Percentiles rank a stretch among this genome's conserved stretches.
Evolutionary conservation across 371 early-diverging fungal genomes (phyloP).

Genomic region (Mortierella sp.): DNA sequence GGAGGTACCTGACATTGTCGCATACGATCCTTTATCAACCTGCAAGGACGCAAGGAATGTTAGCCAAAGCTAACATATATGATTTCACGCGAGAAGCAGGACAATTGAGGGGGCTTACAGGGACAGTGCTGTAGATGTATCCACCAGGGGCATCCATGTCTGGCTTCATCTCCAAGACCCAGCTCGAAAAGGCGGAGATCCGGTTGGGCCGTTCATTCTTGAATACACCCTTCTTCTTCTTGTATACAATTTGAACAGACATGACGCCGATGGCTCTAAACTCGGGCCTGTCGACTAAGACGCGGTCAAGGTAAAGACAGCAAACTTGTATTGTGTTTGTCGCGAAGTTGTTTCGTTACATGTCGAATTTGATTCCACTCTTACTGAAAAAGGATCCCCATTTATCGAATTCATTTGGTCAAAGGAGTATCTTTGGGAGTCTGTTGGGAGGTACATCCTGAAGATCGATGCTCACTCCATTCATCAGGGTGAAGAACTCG

Average conservation of each 20-base stretch:
- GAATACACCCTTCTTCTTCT: slow-evolving; percentile 39
- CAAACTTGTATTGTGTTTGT: no score
- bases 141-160: slow-evolving; percentile 80
- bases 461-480: slow-evolving; percentile 43
- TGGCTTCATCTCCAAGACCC: slow-evolving; percentile 80
- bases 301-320: no score
- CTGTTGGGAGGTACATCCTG: slow-evolving; percentile 20
- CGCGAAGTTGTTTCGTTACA: no score
- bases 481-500: slow-evolving; percentile 41
- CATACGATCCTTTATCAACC: slow-evolving; percentile 63
- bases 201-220: slow-evolving; percentile 57
- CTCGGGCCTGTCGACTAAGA: no score
- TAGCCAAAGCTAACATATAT: neutral
- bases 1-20: slow-evolving; percentile 69
- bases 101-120: slow-evolving; percentile 25
- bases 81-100: no score
- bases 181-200: slow-evolving; percentile 67
- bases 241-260: slow-evolving; percentile 22
- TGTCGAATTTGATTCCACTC: no score
- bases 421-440: slow-evolving; percentile 16
- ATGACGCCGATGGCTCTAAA: slow-evolving; percentile 16
- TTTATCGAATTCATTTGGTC: slow-evolving; percentile 27
- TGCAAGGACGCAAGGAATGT: neutral
- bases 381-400: no score
- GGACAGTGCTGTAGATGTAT: slow-evolving; percentile 77